Base-by-base conservation (phyloP, 768 basidiomycete species). In the Trametes villosa region DNA sequence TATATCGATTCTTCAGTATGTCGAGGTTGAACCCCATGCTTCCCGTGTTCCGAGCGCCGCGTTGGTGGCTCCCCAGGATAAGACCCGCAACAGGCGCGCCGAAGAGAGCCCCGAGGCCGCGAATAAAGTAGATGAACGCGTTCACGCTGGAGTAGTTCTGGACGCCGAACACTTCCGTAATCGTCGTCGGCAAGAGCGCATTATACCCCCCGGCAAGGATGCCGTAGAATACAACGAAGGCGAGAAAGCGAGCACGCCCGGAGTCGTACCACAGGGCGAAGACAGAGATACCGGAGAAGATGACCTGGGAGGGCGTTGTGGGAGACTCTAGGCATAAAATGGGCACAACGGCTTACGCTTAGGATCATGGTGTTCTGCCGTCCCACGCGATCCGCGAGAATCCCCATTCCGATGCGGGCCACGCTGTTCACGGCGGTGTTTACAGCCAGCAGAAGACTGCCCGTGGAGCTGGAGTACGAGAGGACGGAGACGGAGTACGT, bases 141-240 rank as follows among this genome's bases (percentile, higher is more conserved):
- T 79, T 81, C 44, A 79, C 77, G 52, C 75, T 70, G 24, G 77
- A 66, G 61, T 79, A 79, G 53, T 80, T 76, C 54, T 78, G 76
- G 24, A 74, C 69, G 2, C 79, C 79, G 58, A 78, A 81, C 11
- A 81, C 70, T 42, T 79, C 79, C 1, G 77, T 72, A 57, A 79
- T 77, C 1, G 78, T 77, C 7, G 79, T 79, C 5, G 79, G 79
- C 22, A 81, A 65, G 13, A 80, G 71, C 12, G 77, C 76, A 57
- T 79, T 79, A 69, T 81, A 79, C 3, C 79, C 79, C 20, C 79
- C 79, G 2, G 80, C 76, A 46, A 73, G 75, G 50, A 80, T 67
- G 17, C 77, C 80, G 60, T 81, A 80, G 50, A 76, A 56, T 24
- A 80, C 70, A 22, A 76, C 62, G 66, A 81, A 80, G 0, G 73